Conservation (phyloP, 2,329 filamentous ascomycete species). For the Alternaria ventricosa region DNA sequence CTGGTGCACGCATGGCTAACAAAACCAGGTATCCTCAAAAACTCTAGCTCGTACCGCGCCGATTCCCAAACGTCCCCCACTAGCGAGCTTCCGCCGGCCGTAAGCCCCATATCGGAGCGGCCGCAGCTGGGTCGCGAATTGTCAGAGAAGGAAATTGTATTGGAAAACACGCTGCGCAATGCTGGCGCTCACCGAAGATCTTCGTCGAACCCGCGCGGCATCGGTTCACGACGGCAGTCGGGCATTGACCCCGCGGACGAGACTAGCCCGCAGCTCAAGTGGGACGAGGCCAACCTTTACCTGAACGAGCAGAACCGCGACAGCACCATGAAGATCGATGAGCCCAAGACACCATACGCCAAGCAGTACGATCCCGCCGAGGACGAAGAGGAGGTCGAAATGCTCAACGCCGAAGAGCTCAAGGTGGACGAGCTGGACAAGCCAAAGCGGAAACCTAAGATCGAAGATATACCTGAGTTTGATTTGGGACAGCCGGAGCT, state of each 20-base stretch:
- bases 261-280: slow-evolving; percentile 81
- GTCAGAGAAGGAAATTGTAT: slow-evolving; percentile 84
- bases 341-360: slow-evolving; percentile 97
- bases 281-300: slow-evolving; percentile 98
- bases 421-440: slow-evolving; percentile 72
- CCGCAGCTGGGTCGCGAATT: slow-evolving; percentile 58
- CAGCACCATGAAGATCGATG: slow-evolving; percentile 97
- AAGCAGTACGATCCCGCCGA: slow-evolving; percentile 89
- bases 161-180: slow-evolving; percentile 94
- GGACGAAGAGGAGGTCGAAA: slow-evolving; percentile 75
- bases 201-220: slow-evolving; percentile 73
- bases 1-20: slow-evolving; percentile 15
- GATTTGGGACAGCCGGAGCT: slow-evolving; percentile 89
- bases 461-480: slow-evolving; percentile 86
- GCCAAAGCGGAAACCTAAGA: slow-evolving; percentile 56
- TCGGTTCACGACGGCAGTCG: slow-evolving; percentile 76
- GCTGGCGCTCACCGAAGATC: slow-evolving; percentile 86
- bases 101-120: slow-evolving; percentile 44
- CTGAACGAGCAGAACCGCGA: slow-evolving; percentile 95
- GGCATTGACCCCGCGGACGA: slow-evolving; percentile 60
- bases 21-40: slow-evolving; percentile 88
- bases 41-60: slow-evolving; percentile 71
- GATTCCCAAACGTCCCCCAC: slow-evolving; percentile 56
- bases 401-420: slow-evolving; percentile 73
- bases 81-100: slow-evolving; percentile 44